A percentile compares a stretch with the other conserved stretches of the same genome.
Evolutionary conservation across 306 rosid species (phyloP).

Genomic region (Dryas octopetala): DNA sequence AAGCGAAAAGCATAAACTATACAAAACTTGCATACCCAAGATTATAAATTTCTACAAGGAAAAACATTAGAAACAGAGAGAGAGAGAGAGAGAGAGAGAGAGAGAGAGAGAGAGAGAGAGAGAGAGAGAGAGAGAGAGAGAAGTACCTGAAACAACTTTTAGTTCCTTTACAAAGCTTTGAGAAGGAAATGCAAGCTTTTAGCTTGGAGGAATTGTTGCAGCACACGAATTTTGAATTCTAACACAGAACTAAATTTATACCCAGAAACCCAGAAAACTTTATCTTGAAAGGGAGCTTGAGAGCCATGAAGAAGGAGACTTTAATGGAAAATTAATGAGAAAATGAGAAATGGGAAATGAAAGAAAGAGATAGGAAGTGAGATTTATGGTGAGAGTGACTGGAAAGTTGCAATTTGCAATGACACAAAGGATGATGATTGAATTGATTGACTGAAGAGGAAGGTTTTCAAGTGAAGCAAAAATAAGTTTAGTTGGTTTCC

Average conservation of each 20-base stretch:
- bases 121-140: constrained; percentile 1
- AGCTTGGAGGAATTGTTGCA: neutral
- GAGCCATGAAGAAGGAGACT: constrained; percentile 1
- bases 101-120: neutral
- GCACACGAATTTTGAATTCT: neutral
- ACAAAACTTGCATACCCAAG: neutral
- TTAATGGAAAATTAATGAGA: neutral
- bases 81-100: neutral
- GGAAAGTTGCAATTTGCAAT: constrained; percentile 7
- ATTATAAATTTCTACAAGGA: neutral
- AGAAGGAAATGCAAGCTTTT: neutral
- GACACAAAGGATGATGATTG: constrained; percentile 7
- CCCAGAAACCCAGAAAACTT: constrained; percentile 12
- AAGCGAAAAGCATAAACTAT: neutral
- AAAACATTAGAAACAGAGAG: neutral
- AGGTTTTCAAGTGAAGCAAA: constrained; percentile 35
- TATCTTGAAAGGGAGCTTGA: neutral
- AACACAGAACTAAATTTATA: neutral
- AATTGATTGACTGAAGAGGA: constrained; percentile 7
- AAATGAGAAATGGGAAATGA: neutral
- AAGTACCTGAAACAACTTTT: constrained; percentile 23
- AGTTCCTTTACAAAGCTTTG: neutral
- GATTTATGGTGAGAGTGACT: constrained; percentile 33
- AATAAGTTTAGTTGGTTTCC: constrained; percentile 14
- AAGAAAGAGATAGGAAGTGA: neutral